phyloP scores from a whole-genome alignment of 129 eudicot species.

The carrot (Daucus carota) region DH1_v3.0 NC_030382.2:33215501-33216000 shows the following conservation, averaged over 20 bases:
- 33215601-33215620: constrained; percentile 87
- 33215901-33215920: neutral
- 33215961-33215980: neutral
- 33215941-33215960: neutral
- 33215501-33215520: constrained; percentile 98
- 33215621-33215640: constrained; percentile 95
- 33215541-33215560: constrained; percentile 92
- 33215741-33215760: neutral
- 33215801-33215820: neutral
- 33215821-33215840: neutral
- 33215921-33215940: neutral
- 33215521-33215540: constrained; percentile 93
- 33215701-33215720: neutral
- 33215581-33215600: constrained; percentile 98
- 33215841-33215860: neutral
- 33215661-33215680: constrained; percentile 91
- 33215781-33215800: neutral
- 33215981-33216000: neutral
- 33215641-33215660: constrained; percentile 96
- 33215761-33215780: neutral
- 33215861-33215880: neutral
- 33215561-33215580: constrained; percentile 79
- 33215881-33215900: neutral
- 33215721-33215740: neutral
- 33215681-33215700: constrained; percentile 7